Evolutionary conservation across 108 stramenopile genomes (phyloP).

Genomic region (Conticribra guillardii): DNA sequence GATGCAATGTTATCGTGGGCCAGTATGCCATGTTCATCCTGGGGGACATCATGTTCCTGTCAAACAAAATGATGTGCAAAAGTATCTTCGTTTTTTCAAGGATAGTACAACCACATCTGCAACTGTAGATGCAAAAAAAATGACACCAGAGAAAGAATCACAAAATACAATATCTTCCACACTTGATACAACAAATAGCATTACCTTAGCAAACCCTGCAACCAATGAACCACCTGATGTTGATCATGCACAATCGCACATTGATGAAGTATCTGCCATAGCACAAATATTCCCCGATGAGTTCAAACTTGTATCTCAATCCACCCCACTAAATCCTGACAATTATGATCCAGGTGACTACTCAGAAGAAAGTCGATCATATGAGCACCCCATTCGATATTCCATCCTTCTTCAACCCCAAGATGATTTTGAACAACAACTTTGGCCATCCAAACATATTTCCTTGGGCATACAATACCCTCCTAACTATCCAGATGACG

Average conservation of each 20-base stretch:
- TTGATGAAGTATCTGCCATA: constrained; percentile 74
- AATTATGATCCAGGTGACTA: constrained; percentile 23
- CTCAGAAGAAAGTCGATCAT: constrained; percentile 24
- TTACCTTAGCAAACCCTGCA: too few species aligned
- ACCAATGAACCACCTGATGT: constrained; percentile 58
- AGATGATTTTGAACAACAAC: constrained; percentile 38
- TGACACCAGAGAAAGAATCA: neutral
- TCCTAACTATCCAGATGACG: constrained; percentile 63
- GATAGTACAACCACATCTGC: neutral
- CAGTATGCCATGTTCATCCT: constrained; percentile 47
- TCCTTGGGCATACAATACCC: constrained; percentile 58
- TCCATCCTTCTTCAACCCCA: constrained; percentile 51
- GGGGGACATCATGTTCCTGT: constrained; percentile 86
- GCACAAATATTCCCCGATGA: constrained; percentile 76
- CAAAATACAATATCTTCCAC: neutral
- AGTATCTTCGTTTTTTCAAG: constrained; percentile 66
- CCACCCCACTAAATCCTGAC: constrained; percentile 9
- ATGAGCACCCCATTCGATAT: constrained; percentile 69
- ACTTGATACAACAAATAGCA: constrained; percentile 3
- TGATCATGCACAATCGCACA: constrained; percentile 62
- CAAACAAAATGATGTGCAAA: constrained; percentile 51
- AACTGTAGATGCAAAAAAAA: neutral
- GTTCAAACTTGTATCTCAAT: constrained; percentile 56
- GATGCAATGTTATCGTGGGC: constrained; percentile 28
- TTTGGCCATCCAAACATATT: constrained; percentile 72